Evolutionary conservation across 495 filamentous ascomycete species (phyloP).

Genomic region (Daldinia grandis): DNA sequence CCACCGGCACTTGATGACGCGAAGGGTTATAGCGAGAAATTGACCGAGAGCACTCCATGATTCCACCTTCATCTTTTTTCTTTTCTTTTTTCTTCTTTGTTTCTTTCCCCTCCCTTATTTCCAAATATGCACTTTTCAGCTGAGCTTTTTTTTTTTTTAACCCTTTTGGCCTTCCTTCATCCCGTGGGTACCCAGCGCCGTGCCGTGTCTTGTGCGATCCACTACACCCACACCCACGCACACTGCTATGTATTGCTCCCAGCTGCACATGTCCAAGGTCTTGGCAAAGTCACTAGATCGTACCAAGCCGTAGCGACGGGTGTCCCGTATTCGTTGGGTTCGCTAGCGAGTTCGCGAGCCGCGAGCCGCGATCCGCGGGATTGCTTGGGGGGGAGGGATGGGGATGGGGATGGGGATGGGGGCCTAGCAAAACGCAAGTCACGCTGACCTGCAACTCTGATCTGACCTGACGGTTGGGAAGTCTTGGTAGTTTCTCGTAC

Average conservation of each 20-base stretch:
- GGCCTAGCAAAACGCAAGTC: conserved; percentile 27
- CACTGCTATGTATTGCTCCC: background rate
- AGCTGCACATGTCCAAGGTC: conserved; percentile 19
- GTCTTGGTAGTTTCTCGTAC: conserved; percentile 25
- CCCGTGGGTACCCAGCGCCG: background rate
- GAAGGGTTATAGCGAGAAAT: conserved; percentile 4
- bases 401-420: conserved; percentile 26
- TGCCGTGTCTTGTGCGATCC: background rate
- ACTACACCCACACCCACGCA: conserved; percentile 17
- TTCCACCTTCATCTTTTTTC: too few relatives aligned
- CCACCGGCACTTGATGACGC: conserved; percentile 24
- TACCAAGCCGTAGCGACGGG: conserved; percentile 3
- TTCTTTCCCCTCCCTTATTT: background rate
- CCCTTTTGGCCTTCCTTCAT: conserved; percentile 6
- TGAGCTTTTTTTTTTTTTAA: too few relatives aligned
- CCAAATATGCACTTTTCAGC: background rate
- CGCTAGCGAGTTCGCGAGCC: too few relatives aligned
- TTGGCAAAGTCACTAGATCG: conserved; percentile 15
- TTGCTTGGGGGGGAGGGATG: conserved; percentile 3
- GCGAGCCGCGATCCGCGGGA: background rate
- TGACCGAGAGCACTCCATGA: background rate
- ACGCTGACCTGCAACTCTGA: conserved; percentile 35
- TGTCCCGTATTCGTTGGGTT: conserved; percentile 28
- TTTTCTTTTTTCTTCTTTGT: too few relatives aligned
- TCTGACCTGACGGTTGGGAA: conserved; percentile 26